Conservation (phyloP, 2,329 filamentous ascomycete genomes). For the Trichoderma arundinaceum region DNA sequence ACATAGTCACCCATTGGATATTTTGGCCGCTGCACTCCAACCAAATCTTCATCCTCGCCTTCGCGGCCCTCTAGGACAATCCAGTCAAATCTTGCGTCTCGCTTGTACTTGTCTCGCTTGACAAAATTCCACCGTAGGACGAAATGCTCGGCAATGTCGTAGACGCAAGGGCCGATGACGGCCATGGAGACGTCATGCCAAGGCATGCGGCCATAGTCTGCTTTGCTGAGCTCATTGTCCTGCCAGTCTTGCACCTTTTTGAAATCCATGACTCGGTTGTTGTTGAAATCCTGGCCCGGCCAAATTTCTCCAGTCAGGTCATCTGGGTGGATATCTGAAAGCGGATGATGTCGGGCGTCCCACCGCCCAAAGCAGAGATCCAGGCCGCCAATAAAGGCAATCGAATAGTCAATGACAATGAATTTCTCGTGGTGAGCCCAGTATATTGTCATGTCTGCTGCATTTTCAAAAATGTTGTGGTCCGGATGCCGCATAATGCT, state of each 20-base stretch:
- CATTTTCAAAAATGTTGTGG: constrained; percentile 93
- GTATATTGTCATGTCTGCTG: constrained; percentile 94
- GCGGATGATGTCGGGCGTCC: constrained; percentile 84
- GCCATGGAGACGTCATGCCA: constrained; percentile 98
- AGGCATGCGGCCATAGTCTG: constrained; percentile 92
- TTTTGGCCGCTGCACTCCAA: constrained; percentile 86
- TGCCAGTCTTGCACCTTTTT: constrained; percentile 91
- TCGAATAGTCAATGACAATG: constrained; percentile 87
- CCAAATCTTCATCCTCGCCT: constrained; percentile 79
- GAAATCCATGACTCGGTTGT: constrained; percentile 96
- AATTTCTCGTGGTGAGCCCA: constrained; percentile 99
- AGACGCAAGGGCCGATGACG: constrained; percentile 84
- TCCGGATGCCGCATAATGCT: constrained; percentile 88
- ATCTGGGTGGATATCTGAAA: constrained; percentile 86
- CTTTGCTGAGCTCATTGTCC: constrained; percentile 88
- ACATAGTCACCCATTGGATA: constrained; percentile 89
- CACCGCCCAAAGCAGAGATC: constrained; percentile 96
- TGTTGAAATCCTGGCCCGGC: constrained; percentile 97
- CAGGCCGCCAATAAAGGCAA: constrained; percentile 92
- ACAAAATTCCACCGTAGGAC: constrained; percentile 94
- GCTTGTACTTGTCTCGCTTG: constrained; percentile 98
- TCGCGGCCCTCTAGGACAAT: constrained; percentile 77
- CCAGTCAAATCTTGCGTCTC: constrained; percentile 84
- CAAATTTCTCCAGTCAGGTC: constrained; percentile 84
- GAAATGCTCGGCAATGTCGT: constrained; percentile 96